A percentile compares a stretch with the other conserved stretches of the same genome.
These are phyloP conservation scores for Penium margaritaceum DNA, from an alignment of 139 green algal species.

Conservation along the genomic window DNA sequence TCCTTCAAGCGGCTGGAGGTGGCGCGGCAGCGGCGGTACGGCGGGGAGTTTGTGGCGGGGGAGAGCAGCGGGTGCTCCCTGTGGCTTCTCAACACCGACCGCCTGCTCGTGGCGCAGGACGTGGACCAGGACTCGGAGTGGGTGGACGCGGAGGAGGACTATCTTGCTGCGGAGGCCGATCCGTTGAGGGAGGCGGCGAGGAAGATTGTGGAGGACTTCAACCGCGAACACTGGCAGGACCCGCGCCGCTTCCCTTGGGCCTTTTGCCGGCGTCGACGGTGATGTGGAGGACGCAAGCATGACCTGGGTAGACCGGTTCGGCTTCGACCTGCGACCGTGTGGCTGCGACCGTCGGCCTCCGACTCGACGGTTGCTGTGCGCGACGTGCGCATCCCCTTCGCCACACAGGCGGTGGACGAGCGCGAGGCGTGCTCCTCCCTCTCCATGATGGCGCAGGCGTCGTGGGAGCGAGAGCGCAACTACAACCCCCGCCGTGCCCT, in stretches of 20 bases:
- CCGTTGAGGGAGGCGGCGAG: slow-evolving; percentile 15
- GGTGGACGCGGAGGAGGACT: too few species aligned
- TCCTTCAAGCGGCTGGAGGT: too few species aligned
- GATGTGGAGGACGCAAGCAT: slow-evolving; percentile 38
- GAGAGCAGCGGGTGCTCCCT: background rate
- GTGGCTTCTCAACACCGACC: background rate
- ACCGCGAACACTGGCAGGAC: slow-evolving; percentile 32
- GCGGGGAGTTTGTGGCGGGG: too few species aligned
- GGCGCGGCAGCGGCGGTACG: background rate
- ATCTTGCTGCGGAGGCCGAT: slow-evolving; percentile 19
- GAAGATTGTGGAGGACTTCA: slow-evolving; percentile 36
- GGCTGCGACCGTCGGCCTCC: too few species aligned
- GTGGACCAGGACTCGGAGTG: background rate
- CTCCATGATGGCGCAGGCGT: slow-evolving; percentile 47
- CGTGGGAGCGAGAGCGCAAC: slow-evolving; percentile 29
- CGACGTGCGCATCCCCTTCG: slow-evolving; percentile 38
- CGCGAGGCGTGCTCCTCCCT: slow-evolving; percentile 34
- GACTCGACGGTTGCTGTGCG: background rate
- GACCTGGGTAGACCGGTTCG: slow-evolving; percentile 41
- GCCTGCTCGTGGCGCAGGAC: background rate
- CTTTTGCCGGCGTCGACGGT: background rate
- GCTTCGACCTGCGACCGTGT: slow-evolving; percentile 36
- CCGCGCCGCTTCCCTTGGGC: slow-evolving; percentile 24
- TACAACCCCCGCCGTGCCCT: background rate
- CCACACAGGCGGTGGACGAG: slow-evolving; percentile 23